Evolutionary conservation across 805 yeast genomes (phyloP).

Genomic region (Myxozyma nipponensis): DNA sequence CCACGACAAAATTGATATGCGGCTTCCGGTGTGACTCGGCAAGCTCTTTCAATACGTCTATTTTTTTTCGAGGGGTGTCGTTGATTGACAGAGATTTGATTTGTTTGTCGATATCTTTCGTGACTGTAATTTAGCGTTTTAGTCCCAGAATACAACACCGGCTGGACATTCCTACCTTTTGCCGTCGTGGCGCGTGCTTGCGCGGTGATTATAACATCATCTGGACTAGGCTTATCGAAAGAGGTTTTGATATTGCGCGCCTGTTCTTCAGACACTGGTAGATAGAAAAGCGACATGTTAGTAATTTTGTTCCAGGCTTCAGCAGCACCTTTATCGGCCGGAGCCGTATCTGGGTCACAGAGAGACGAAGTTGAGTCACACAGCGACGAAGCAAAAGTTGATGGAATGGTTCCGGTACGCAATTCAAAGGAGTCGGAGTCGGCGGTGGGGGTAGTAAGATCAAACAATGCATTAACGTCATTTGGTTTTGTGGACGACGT

Average conservation of each 20-base stretch:
- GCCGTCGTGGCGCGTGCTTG: too few species aligned
- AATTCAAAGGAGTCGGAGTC: slow-evolving; percentile 20
- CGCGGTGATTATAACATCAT: slow-evolving; percentile 61
- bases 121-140: too few species aligned
- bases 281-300: slow-evolving; percentile 38
- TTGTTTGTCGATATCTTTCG: slow-evolving; percentile 8
- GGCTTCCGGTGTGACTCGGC: slow-evolving; percentile 45
- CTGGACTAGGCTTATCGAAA: slow-evolving; percentile 75
- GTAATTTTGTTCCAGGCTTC: slow-evolving; percentile 35
- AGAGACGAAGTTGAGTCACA: neutral
- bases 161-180: too few species aligned
- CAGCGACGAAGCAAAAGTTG: slow-evolving; percentile 20
- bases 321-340: slow-evolving; percentile 8
- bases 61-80: slow-evolving; percentile 42
- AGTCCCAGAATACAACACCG: too few species aligned
- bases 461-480: neutral
- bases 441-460: neutral
- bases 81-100: slow-evolving; percentile 15
- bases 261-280: slow-evolving; percentile 37
- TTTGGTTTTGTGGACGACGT: neutral
- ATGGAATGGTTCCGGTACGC: slow-evolving; percentile 13
- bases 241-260: slow-evolving; percentile 46
- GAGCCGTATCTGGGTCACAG: neutral
- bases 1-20: slow-evolving; percentile 66
- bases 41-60: slow-evolving; percentile 45